phyloP scores from a whole-genome alignment of 2,329 filamentous ascomycete genomes.

The Pseudogymnoascus sp. region DNA sequence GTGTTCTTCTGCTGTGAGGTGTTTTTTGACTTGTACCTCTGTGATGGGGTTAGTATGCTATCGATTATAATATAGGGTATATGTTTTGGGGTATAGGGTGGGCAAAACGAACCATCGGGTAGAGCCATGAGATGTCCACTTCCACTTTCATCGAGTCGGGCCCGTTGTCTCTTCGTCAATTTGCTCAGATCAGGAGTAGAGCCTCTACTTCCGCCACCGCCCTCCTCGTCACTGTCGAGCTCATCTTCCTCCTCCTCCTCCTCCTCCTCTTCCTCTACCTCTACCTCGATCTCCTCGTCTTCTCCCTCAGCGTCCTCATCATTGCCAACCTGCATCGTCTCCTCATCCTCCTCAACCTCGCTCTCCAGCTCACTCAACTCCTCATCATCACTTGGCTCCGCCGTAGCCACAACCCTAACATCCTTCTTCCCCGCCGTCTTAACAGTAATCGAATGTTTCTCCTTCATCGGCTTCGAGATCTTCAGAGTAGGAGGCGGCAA shows the following conservation, averaged over 20 bases:
- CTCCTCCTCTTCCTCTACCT: slow-evolving; percentile 24
- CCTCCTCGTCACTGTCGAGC: slow-evolving; percentile 28
- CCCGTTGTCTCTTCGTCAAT: slow-evolving; percentile 60
- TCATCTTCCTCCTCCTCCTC: slow-evolving; percentile 25
- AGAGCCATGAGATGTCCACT: slow-evolving; percentile 34
- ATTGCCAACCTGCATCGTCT: slow-evolving; percentile 32
- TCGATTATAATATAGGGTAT: no score
- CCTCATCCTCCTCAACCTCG: slow-evolving; percentile 36
- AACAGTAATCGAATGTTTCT: slow-evolving; percentile 20
- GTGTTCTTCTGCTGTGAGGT: slow-evolving; percentile 63
- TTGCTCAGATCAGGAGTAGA: slow-evolving; percentile 56
- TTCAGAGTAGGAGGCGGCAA: slow-evolving; percentile 31
- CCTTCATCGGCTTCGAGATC: slow-evolving; percentile 36
- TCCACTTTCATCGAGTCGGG: slow-evolving; percentile 44
- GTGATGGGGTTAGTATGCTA: slow-evolving; percentile 16
- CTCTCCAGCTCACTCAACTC: slow-evolving; percentile 28
- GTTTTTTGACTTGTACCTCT: slow-evolving; percentile 65
- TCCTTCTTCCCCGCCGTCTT: slow-evolving; percentile 23
- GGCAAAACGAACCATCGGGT: slow-evolving; percentile 29
- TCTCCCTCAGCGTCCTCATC: slow-evolving; percentile 36
- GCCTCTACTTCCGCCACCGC: slow-evolving; percentile 41
- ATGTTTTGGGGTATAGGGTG: no score
- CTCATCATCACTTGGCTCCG: slow-evolving; percentile 26
- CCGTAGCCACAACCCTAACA: slow-evolving; percentile 23
- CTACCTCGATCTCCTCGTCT: slow-evolving; percentile 33